A percentile compares a stretch with the other conserved stretches of the same genome.
phyloP scores from a whole-genome alignment of 495 filamentous ascomycete species.

The Podospora appendiculata region DNA sequence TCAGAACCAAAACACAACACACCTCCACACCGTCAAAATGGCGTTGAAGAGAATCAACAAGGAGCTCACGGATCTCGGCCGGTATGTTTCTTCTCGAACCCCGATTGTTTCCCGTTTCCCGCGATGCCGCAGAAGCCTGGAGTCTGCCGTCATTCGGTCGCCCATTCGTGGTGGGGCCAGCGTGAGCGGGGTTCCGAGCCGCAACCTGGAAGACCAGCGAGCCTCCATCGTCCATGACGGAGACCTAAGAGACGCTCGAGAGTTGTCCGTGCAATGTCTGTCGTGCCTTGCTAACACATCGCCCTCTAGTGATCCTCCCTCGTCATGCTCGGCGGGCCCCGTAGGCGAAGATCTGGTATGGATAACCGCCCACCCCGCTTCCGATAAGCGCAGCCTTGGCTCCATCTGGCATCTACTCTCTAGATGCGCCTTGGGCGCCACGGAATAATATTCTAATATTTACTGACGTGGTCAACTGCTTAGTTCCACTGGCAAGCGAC shows the following conservation, averaged over 20 bases:
- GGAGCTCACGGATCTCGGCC: constrained; percentile 97
- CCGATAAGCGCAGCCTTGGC: constrained; percentile 9
- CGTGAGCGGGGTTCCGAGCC: constrained; percentile 10
- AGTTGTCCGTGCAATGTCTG: neutral
- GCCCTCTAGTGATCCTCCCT: constrained; percentile 79
- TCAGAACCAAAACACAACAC: constrained; percentile 17
- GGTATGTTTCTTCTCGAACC: constrained; percentile 53
- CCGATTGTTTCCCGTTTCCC: constrained; percentile 7
- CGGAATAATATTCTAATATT: neutral
- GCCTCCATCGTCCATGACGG: neutral
- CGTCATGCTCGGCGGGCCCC: constrained; percentile 95
- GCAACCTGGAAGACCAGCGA: neutral
- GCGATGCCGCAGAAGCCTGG: neutral
- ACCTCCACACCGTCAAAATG: constrained; percentile 53
- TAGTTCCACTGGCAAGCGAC: constrained; percentile 99
- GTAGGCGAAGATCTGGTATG: constrained; percentile 96
- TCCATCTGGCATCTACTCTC: neutral
- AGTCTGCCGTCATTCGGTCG: constrained; percentile 15
- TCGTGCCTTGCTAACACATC: constrained; percentile 31
- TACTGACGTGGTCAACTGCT: constrained; percentile 24
- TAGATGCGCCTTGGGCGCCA: neutral
- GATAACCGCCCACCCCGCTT: constrained; percentile 15
- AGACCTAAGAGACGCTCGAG: too few species aligned
- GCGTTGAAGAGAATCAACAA: constrained; percentile 99
- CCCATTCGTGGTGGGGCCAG: constrained; percentile 15